These are phyloP conservation scores for Sphaerulina musiva DNA, from an alignment of 2,329 filamentous ascomycete species.

Conservation along the genomic window DNA sequence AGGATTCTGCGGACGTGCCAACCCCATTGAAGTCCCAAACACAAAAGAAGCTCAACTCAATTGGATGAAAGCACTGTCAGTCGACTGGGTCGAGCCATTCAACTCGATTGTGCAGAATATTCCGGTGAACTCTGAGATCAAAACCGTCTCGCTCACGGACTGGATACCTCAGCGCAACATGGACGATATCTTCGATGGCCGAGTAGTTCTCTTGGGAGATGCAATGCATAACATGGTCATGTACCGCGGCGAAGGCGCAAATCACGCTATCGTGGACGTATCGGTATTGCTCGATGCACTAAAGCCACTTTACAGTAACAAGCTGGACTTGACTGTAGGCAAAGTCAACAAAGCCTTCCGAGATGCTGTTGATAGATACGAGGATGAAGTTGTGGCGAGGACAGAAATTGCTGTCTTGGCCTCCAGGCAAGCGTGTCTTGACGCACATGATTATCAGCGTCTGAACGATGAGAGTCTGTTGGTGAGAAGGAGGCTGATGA, in stretches of 20 bases:
- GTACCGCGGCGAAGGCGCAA: constrained; percentile 23
- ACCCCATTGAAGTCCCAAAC: constrained; percentile 38
- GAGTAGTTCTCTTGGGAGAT: constrained; percentile 37
- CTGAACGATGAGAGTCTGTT: constrained; percentile 18
- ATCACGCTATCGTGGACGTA: constrained; percentile 21
- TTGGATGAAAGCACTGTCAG: constrained; percentile 17
- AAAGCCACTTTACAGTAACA: constrained; percentile 1
- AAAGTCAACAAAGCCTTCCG: constrained; percentile 4
- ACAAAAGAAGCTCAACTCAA: constrained; percentile 25
- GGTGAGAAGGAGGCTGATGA: constrained; percentile 15
- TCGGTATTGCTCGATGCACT: constrained; percentile 12
- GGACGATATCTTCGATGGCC: constrained; percentile 18
- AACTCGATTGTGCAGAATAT: constrained; percentile 15
- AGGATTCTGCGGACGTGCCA: constrained; percentile 19
- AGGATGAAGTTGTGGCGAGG: constrained; percentile 16
- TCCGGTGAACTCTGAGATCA: constrained; percentile 13
- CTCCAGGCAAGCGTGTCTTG: constrained; percentile 21
- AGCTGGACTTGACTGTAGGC: neutral
- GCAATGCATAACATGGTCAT: constrained; percentile 38
- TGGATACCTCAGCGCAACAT: constrained; percentile 7
- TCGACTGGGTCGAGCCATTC: constrained; percentile 18
- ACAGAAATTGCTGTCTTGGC: constrained; percentile 19
- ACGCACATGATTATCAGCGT: constrained; percentile 19
- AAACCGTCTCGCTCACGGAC: constrained; percentile 16
- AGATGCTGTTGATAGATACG: constrained; percentile 12